A percentile compares a stretch with the other conserved stretches of the same genome.
phyloP scores from a whole-genome alignment of 2,329 filamentous ascomycete species.

The Verticillium longisporum region DNA sequence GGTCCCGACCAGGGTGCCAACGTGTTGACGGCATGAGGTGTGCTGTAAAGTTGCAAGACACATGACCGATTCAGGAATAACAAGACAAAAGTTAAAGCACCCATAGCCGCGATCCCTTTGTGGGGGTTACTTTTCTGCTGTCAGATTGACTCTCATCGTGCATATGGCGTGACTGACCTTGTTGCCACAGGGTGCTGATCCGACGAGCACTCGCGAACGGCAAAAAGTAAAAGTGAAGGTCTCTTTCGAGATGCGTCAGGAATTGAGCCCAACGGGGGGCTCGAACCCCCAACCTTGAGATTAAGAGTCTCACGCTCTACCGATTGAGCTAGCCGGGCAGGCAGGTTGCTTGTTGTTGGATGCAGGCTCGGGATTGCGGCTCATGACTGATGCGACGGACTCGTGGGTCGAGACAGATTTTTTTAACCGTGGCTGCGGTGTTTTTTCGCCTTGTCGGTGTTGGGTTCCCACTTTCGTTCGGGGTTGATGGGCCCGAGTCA shows the following conservation, averaged over 20 bases:
- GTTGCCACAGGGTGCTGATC: neutral
- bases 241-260: neutral
- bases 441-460: neutral
- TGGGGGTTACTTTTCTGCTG: too few species aligned
- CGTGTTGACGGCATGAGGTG: neutral
- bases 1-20: neutral
- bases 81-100: neutral
- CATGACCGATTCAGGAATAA: too few species aligned
- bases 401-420: neutral
- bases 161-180: too few species aligned
- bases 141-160: too few species aligned
- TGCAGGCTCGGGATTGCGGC: neutral
- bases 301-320: slow-evolving; percentile 70
- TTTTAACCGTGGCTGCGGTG: neutral
- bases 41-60: too few species aligned
- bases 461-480: neutral
- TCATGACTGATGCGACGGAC: neutral
- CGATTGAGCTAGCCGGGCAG: slow-evolving; percentile 59
- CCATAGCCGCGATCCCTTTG: too few species aligned
- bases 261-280: too few species aligned
- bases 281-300: slow-evolving; percentile 53
- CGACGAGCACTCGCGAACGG: neutral
- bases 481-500: neutral
- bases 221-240: neutral
- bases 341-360: neutral